Evolutionary conservation across 768 basidiomycete genomes (phyloP), one percentile per base, ranked within the genome.

Genomic region (Russula vinacea): DNA sequence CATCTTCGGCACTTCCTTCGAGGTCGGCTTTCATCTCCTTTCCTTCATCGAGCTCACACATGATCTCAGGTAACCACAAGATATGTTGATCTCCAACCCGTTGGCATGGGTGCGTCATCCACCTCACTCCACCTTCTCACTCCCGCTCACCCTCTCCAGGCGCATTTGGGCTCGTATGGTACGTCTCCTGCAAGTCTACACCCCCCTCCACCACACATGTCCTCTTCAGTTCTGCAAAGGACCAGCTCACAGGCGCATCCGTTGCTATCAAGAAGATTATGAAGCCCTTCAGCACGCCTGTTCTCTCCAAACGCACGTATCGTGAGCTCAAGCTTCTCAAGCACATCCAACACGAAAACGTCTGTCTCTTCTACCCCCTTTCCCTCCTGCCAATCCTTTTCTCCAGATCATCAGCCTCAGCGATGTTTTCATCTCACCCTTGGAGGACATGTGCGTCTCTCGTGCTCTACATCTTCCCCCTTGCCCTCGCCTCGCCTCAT

Each of bases 241-340:
- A 96, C 75, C 95, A 98, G 76, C 84, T 98, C 60, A 96, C 94
- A 10, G 90, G 86, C 47, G 85, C 93, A 52, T 90, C 92, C 19
- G 95, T 96, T 62, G 97, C 97, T 72, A 95, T 99, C 80, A 99
- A 99, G 85, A 98, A 98, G 86, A 99, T 98, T 81, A 98, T 98
- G 96, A 99, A 99, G 76, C 97, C 97, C 8, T 99, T 99, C 79
- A 92, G 90, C 74, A 98, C 97, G 7, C 95, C 97, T 22, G 97
- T 99, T n/a, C 82, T 99, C 70, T 89, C 88, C 76, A 98, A 98
- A 78, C 83, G 97, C 68, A 99, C 97, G 1, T 98, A 98, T 76
- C 85, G 97, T 66, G 97, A 99, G 78, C 83, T 99, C 71, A 99
- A 99, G 78, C 83, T 99, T 47, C 83, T 99, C 73, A 98, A 98